phyloP scores from a whole-genome alignment of 2,329 filamentous ascomycete genomes.

The Helotiales sp. region DNA sequence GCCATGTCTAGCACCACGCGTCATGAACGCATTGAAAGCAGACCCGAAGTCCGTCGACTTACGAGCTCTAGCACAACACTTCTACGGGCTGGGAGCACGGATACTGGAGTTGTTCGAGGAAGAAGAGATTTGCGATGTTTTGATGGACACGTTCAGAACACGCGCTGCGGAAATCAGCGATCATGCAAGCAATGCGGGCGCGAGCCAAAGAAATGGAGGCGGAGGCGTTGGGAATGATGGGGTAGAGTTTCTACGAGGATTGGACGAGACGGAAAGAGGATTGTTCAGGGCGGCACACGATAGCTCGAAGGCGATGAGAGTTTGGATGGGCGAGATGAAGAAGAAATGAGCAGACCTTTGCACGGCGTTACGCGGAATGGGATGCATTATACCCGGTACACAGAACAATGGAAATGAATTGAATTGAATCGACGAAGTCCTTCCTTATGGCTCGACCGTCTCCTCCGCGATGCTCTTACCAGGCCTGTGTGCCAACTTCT shows the following conservation, averaged over 20 bases:
- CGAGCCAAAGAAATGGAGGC: slow-evolving; percentile 66
- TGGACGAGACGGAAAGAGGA: slow-evolving; percentile 87
- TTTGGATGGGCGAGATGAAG: slow-evolving; percentile 58
- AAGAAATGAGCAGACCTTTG: slow-evolving; percentile 25
- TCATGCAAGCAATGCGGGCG: slow-evolving; percentile 82
- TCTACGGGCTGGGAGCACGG: slow-evolving; percentile 81
- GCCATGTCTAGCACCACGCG: slow-evolving; percentile 70
- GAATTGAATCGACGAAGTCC: background rate
- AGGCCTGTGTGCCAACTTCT: slow-evolving; percentile 12
- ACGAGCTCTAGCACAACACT: slow-evolving; percentile 79
- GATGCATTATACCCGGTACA: slow-evolving; percentile 7
- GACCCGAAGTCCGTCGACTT: slow-evolving; percentile 85
- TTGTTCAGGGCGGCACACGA: slow-evolving; percentile 75
- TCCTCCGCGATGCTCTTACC: background rate
- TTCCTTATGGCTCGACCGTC: background rate
- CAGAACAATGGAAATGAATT: background rate
- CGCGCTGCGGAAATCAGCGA: slow-evolving; percentile 82
- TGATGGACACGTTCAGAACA: slow-evolving; percentile 77
- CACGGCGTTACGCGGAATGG: background rate
- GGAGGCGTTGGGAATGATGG: slow-evolving; percentile 72
- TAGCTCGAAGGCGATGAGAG: slow-evolving; percentile 66
- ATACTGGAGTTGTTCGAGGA: slow-evolving; percentile 93
- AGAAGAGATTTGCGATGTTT: slow-evolving; percentile 72
- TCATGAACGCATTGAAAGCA: slow-evolving; percentile 87
- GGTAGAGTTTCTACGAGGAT: slow-evolving; percentile 78